Conservation (phyloP, 768 basidiomycete species). For the Macrolepiota dolichaula region DNA sequence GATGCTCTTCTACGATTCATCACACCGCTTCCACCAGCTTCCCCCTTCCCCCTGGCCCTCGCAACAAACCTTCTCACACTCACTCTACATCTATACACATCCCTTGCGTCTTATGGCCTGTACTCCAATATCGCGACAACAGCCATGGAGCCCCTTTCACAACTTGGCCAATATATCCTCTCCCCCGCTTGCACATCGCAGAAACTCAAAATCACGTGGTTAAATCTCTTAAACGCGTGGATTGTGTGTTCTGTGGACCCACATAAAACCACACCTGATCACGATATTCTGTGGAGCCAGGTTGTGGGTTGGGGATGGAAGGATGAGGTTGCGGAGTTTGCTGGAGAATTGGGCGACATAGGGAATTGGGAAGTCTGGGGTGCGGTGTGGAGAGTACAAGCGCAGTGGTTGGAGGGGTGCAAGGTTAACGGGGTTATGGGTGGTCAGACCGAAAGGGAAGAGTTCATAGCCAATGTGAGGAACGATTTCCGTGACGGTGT, state of each 20-base stretch:
- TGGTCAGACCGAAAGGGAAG: slow-evolving; percentile 61
- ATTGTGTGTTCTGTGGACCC: slow-evolving; percentile 85
- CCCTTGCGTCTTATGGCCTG: slow-evolving; percentile 76
- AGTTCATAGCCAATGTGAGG: slow-evolving; percentile 32
- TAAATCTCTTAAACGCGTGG: slow-evolving; percentile 66
- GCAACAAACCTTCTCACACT: slow-evolving; percentile 46
- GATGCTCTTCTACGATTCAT: slow-evolving; percentile 75
- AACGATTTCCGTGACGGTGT: slow-evolving; percentile 37
- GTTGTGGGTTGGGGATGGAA: slow-evolving; percentile 77
- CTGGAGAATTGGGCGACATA: slow-evolving; percentile 27
- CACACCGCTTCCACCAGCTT: slow-evolving; percentile 45
- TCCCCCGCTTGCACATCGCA: slow-evolving; percentile 33
- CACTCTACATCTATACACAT: slow-evolving; percentile 61
- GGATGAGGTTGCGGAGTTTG: slow-evolving; percentile 45
- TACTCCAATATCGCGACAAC: slow-evolving; percentile 67
- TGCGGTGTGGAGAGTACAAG: slow-evolving; percentile 52
- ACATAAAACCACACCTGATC: slow-evolving; percentile 79
- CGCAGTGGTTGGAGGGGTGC: slow-evolving; percentile 76
- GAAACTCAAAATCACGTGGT: slow-evolving; percentile 48
- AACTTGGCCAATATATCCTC: slow-evolving; percentile 44
- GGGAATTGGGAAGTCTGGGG: slow-evolving; percentile 37
- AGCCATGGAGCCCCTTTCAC: slow-evolving; percentile 52
- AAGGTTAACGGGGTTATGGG: slow-evolving; percentile 65
- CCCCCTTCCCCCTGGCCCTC: slow-evolving; percentile 38
- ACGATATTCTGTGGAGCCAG: slow-evolving; percentile 90